Conservation (phyloP, 2,329 filamentous ascomycete genomes). For the Delphinella strobiligena region DNA sequence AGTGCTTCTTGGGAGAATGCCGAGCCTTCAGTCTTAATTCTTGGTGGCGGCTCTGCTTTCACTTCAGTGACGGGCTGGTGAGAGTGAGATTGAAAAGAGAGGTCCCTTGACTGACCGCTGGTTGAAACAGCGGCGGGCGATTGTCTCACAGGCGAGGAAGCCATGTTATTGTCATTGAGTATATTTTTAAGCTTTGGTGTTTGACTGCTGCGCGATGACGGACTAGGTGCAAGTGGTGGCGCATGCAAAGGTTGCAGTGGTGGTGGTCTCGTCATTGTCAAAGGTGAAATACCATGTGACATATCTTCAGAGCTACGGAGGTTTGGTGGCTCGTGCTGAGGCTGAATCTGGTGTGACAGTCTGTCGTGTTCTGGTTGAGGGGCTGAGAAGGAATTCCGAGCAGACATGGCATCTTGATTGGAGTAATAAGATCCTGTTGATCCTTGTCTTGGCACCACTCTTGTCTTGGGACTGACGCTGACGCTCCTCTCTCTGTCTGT, state of each 20-base stretch:
- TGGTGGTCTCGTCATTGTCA: slow-evolving; percentile 5
- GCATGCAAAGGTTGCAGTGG: background rate
- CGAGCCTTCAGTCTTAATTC: background rate
- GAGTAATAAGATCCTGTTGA: background rate
- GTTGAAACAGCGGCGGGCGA: slow-evolving; percentile 4
- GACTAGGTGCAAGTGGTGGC: slow-evolving; percentile 2
- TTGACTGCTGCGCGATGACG: slow-evolving; percentile 3
- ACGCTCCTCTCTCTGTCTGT: slow-evolving; percentile 57
- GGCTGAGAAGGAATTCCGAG: slow-evolving; percentile 1
- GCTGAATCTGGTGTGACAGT: background rate
- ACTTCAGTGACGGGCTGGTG: no score
- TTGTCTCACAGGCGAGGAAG: slow-evolving; percentile 3
- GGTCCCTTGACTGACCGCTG: no score
- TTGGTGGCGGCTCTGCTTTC: no score
- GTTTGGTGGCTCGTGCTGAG: slow-evolving; percentile 1
- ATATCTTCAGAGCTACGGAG: slow-evolving; percentile 5
- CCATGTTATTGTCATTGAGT: slow-evolving; percentile 4
- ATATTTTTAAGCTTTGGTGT: slow-evolving; percentile 2
- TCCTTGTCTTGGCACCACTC: slow-evolving; percentile 19
- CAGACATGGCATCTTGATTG: slow-evolving; percentile 13
- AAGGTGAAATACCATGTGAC: slow-evolving; percentile 3
- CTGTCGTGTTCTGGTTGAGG: background rate
- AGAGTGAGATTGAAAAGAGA: no score
- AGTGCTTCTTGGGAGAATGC: slow-evolving; percentile 6
- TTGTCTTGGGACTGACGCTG: slow-evolving; percentile 69